Evolutionary conservation across 768 basidiomycete genomes (phyloP).

Genomic region (Trametes coccinea): DNA sequence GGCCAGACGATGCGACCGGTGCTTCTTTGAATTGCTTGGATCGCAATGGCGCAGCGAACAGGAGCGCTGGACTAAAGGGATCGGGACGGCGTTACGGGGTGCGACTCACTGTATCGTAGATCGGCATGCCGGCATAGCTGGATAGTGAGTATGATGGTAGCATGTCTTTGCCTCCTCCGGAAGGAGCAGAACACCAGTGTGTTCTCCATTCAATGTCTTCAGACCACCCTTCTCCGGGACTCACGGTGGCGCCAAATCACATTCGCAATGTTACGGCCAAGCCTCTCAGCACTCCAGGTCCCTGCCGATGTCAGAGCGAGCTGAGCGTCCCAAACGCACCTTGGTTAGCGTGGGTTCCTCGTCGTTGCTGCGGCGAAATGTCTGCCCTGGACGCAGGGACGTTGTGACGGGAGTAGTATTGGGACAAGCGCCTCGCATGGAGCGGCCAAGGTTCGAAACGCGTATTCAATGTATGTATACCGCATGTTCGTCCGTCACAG

Average conservation of each 20-base stretch:
- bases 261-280: not conserved
- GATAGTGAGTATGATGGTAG: not conserved
- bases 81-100: not conserved
- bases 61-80: not conserved
- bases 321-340: not conserved
- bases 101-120: not conserved
- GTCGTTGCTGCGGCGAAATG: conserved; percentile 7
- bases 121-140: conserved; percentile 7
- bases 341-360: conserved; percentile 3
- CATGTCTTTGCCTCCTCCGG: not conserved
- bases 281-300: not conserved
- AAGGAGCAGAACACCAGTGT: not conserved
- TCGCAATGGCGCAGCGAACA: not conserved
- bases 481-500: conserved; percentile 2
- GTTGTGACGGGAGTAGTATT: not conserved
- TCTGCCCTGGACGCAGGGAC: not conserved
- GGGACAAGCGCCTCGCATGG: not conserved
- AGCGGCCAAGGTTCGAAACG: not conserved
- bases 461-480: not conserved
- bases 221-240: conserved; percentile 8
- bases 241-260: conserved; percentile 18
- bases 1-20: not conserved
- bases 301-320: not conserved
- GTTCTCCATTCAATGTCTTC: not conserved
- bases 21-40: not conserved